Evolutionary conservation across 768 basidiomycete species (phyloP), one percentile per base, ranked within the genome.

Genomic region (Leccinum variicolor): DNA sequence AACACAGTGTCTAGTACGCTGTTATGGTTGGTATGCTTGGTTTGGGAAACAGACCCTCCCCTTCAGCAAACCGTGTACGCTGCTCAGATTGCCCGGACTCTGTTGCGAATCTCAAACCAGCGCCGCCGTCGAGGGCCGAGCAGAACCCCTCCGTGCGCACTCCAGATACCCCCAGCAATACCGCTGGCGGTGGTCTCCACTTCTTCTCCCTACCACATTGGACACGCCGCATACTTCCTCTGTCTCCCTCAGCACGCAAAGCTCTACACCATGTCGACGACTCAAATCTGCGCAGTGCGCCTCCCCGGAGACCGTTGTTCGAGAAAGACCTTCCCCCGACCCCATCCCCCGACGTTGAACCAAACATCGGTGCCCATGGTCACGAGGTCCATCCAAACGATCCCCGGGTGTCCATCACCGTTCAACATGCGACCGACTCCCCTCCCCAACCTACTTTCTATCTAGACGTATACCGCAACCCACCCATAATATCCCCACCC

Each of bases 181-280:
- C 79, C 13, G 75, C 81, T 13, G 79, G 57, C 10, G 54, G 62
- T 49, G 54, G 50, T 15, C 56, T 59, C 34, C 84, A 84, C 70
- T 84, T 89, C 72, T 84, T 89, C 70, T 84, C 87, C 23, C 71
- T 86, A 25, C 84, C 86, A 15, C 76, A 79, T 59, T 87, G 86
- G 86, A 81, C 77, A 65, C 85, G 81, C 63, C 84, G 81, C 58
- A 74, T 71, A 28, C 66, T 72, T 31, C 67, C 73, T 49, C 62
- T 68, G 21, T 65, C 41, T 43, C 19, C 75, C 29, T 61, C 73
- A 34, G 62, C 72, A 9, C 75, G 64, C 59, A 72, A 67, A 55
- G 70, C 62, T 21, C 47, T 54, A 23, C 57, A 56, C 28, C 48
- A 55, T 39, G 59, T 57, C 34, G 64, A 66, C 19, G 72, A 73